These are phyloP conservation scores for Abrus precatorius DNA, from an alignment of 306 rosid species.

Conservation along the genomic window DNA sequence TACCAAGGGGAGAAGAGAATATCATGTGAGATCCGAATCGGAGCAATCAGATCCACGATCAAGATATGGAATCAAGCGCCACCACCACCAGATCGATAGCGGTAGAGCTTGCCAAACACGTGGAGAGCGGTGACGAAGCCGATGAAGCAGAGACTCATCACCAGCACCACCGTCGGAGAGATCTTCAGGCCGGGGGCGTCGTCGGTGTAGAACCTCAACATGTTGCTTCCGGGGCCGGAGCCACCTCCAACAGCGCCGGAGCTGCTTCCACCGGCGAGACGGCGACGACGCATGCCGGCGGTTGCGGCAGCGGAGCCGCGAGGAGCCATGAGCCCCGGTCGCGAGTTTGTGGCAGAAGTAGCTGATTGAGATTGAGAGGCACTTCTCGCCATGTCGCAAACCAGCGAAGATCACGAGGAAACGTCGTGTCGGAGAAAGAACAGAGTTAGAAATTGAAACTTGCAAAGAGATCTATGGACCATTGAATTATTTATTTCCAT, in stretches of 20 bases:
- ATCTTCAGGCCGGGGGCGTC: slow-evolving; percentile 93
- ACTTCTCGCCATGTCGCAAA: slow-evolving; percentile 72
- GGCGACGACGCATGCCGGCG: slow-evolving; percentile 91
- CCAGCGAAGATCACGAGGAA: slow-evolving; percentile 22
- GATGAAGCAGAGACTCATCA: slow-evolving; percentile 92
- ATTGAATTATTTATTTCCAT: background rate
- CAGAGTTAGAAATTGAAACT: background rate
- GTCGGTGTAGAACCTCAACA: slow-evolving; percentile 93
- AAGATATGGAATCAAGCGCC: slow-evolving; percentile 54
- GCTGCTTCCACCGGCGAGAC: slow-evolving; percentile 55
- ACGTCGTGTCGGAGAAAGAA: background rate
- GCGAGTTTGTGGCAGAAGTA: slow-evolving; percentile 55
- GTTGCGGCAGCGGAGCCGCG: slow-evolving; percentile 93
- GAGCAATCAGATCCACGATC: background rate
- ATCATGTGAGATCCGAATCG: slow-evolving; percentile 1
- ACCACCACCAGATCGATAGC: slow-evolving; percentile 51
- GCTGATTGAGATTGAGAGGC: slow-evolving; percentile 85
- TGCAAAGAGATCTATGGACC: background rate
- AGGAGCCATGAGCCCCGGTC: slow-evolving; percentile 84
- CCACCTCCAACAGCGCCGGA: slow-evolving; percentile 32
- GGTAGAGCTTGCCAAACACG: slow-evolving; percentile 80
- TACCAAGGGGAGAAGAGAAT: slow-evolving; percentile 28
- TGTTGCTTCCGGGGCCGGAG: slow-evolving; percentile 60
- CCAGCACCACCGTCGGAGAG: slow-evolving; percentile 85
- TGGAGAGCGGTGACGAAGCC: slow-evolving; percentile 93